These are phyloP conservation scores for Scleroderma bovista DNA, from an alignment of 768 basidiomycete genomes.

Conservation along the genomic window DNA sequence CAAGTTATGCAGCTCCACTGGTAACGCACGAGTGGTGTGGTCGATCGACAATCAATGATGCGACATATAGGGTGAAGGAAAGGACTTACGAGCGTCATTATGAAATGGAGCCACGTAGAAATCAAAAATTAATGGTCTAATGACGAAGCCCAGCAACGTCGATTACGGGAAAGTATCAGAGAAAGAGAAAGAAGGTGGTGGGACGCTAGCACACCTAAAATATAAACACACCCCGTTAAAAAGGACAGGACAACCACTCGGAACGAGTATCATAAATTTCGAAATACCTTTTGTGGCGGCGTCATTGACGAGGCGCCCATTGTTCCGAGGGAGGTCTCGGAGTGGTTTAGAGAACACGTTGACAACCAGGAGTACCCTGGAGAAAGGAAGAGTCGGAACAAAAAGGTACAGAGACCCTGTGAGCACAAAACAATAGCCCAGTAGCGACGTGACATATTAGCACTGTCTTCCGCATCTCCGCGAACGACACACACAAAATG, in stretches of 20 bases:
- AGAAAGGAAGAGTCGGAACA: slow-evolving; percentile 10
- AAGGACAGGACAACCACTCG: slow-evolving; percentile 8
- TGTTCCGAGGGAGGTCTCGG: slow-evolving; percentile 13
- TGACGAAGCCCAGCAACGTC: slow-evolving; percentile 47
- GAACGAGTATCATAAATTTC: slow-evolving; percentile 2
- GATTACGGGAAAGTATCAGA: slow-evolving; percentile 13
- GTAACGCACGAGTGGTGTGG: neutral
- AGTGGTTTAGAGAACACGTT: neutral
- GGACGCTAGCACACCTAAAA: neutral
- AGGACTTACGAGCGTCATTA: slow-evolving; percentile 20
- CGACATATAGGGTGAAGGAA: neutral
- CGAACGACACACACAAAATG: slow-evolving; percentile 18
- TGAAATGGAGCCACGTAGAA: neutral
- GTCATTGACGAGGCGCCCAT: slow-evolving; percentile 11
- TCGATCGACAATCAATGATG: neutral
- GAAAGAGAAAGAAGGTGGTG: slow-evolving; percentile 6
- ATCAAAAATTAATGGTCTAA: slow-evolving; percentile 17
- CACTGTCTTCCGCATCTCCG: slow-evolving; percentile 4
- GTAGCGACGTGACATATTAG: slow-evolving; percentile 3
- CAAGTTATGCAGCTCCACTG: slow-evolving; percentile 42
- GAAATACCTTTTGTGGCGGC: slow-evolving; percentile 8
- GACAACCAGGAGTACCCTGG: slow-evolving; percentile 1
- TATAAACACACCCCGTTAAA: slow-evolving; percentile 15
- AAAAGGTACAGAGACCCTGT: slow-evolving; percentile 15
- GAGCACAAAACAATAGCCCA: slow-evolving; percentile 20